Percentiles rank a stretch among this genome's conserved stretches.
Conservation (phyloP, 495 filamentous ascomycete genomes). For the Neurospora hispaniola region DNA sequence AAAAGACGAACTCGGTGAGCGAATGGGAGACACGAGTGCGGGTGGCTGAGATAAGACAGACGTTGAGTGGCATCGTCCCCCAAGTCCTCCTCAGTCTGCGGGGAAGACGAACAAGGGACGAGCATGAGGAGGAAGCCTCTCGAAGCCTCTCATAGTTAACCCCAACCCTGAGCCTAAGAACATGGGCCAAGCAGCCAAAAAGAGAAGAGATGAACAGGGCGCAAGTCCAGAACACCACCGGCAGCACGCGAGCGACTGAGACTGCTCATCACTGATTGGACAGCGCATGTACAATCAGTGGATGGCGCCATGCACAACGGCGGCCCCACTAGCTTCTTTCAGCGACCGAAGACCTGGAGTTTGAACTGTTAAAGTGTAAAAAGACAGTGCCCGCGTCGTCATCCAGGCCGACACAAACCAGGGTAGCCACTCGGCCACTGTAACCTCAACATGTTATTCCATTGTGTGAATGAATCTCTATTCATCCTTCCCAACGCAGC, state of each 20-base stretch:
- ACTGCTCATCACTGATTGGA: not conserved
- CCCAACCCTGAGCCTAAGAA: not conserved
- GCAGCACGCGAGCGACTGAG: not conserved
- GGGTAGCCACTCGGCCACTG: too few relatives aligned
- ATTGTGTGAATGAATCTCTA: too few relatives aligned
- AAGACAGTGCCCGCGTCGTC: not conserved
- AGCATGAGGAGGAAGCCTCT: not conserved
- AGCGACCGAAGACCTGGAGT: not conserved
- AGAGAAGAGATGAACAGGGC: not conserved
- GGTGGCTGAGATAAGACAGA: not conserved
- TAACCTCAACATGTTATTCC: too few relatives aligned
- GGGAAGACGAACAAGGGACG: not conserved
- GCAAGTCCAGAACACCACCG: not conserved
- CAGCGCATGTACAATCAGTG: not conserved
- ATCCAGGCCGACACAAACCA: too few relatives aligned
- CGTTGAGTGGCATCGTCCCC: not conserved
- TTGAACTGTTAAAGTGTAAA: not conserved
- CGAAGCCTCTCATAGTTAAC: not conserved
- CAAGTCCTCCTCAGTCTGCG: not conserved
- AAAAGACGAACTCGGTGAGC: not conserved
- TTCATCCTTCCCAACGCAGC: too few relatives aligned
- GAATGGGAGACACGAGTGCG: not conserved
- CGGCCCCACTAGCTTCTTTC: not conserved
- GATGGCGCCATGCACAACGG: not conserved
- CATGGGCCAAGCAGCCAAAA: not conserved